Conservation (phyloP, 2,329 filamentous ascomycete species). For the Ceratocystis alfenasii region DNA sequence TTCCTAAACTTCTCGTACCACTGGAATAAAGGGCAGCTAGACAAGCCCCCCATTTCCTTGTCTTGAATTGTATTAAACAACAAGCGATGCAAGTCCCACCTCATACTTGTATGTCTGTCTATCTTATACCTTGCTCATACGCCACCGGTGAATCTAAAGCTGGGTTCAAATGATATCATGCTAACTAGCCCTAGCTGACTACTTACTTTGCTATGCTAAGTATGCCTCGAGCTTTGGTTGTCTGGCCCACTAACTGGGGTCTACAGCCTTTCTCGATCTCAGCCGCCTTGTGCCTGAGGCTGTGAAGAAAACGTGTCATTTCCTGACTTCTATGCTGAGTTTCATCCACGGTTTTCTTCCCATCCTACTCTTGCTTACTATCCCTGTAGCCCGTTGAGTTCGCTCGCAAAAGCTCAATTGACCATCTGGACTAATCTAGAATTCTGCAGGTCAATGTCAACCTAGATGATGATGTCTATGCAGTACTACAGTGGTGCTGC, state of each 20-base stretch:
- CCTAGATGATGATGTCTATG: background rate
- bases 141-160: too few relatives aligned
- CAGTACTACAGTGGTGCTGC: background rate
- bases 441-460: slow-evolving; percentile 7
- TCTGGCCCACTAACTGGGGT: too few relatives aligned
- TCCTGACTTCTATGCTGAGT: background rate
- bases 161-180: too few relatives aligned
- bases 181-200: too few relatives aligned
- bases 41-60: background rate
- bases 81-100: too few relatives aligned
- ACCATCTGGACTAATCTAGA: background rate
- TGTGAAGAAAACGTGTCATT: too few relatives aligned
- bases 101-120: too few relatives aligned
- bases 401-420: background rate
- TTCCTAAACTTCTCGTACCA: background rate
- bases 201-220: too few relatives aligned
- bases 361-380: background rate
- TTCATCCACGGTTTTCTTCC: background rate
- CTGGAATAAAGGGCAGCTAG: background rate
- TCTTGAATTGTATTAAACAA: background rate
- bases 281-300: too few relatives aligned
- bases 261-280: too few relatives aligned
- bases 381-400: background rate
- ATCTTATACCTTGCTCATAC: too few relatives aligned
- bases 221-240: too few relatives aligned